A percentile compares a stretch with the other conserved stretches of the same genome.
These are phyloP conservation scores for Isabelozyma heimii DNA, from an alignment of 805 yeast species.

Conservation along the genomic window DNA sequence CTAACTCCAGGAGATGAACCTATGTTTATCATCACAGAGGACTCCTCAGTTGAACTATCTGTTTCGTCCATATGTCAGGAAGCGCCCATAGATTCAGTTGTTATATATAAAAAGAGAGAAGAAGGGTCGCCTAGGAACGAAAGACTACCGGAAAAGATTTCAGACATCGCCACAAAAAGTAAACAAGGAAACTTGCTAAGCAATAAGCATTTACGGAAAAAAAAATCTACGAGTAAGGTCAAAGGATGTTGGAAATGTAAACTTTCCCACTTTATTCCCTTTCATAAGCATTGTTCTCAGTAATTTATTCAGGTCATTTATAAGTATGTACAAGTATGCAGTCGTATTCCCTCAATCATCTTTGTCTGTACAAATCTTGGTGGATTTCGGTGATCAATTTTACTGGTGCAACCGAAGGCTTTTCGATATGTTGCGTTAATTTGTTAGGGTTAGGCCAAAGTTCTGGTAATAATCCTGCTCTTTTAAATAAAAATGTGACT, in stretches of 20 bases:
- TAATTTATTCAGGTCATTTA: neutral
- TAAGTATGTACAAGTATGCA: neutral
- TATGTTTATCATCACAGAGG: too few species aligned
- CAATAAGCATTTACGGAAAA: too few species aligned
- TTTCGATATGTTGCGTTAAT: conserved; percentile 29
- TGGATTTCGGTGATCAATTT: conserved; percentile 30
- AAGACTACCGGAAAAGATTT: too few species aligned
- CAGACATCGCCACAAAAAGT: too few species aligned
- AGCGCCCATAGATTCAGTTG: too few species aligned
- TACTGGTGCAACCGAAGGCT: conserved; percentile 24
- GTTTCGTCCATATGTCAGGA: too few species aligned
- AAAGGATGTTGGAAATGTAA: neutral
- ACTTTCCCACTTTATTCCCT: neutral
- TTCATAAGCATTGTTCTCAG: neutral
- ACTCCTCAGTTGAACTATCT: too few species aligned
- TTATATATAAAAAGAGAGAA: too few species aligned
- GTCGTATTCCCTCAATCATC: neutral
- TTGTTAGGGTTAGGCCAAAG: conserved; percentile 56
- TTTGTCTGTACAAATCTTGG: conserved; percentile 27
- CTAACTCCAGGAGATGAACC: too few species aligned
- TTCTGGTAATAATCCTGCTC: conserved; percentile 66
- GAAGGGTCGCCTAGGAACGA: too few species aligned
- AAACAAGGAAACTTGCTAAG: too few species aligned
- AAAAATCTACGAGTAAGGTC: too few species aligned
- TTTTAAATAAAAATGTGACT: conserved; percentile 71